These are phyloP conservation scores for Fusarium euwallaceae DNA, from an alignment of 2,329 filamentous ascomycete genomes.

Conservation along the genomic window DNA sequence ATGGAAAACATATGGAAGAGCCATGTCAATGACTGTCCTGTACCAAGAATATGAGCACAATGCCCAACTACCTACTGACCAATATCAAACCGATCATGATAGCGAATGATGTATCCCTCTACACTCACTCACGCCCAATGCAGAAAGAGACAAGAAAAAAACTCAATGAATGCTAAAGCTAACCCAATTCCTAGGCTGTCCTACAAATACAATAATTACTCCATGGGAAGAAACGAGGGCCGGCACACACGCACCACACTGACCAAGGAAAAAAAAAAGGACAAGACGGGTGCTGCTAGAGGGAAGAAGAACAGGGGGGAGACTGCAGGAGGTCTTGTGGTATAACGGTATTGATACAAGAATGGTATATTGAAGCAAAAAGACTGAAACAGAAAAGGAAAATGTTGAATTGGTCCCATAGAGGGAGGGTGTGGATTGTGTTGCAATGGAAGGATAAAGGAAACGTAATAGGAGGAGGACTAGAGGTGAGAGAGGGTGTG, in stretches of 20 bases:
- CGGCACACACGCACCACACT: not conserved
- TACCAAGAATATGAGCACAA: not conserved
- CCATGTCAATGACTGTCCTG: constrained; percentile 6
- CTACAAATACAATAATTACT: constrained; percentile 36
- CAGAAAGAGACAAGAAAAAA: not conserved
- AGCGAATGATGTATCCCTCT: constrained; percentile 1
- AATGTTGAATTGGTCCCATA: not conserved
- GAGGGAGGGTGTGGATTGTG: not conserved
- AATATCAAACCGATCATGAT: not conserved
- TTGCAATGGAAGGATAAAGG: constrained; percentile 11
- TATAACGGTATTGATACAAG: constrained; percentile 40
- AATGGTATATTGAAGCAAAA: constrained; percentile 40
- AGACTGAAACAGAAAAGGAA: constrained; percentile 4
- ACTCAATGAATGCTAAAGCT: constrained; percentile 15
- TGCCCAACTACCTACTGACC: not conserved
- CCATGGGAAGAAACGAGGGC: constrained; percentile 13
- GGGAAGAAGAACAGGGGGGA: constrained; percentile 18
- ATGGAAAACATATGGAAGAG: constrained; percentile 19
- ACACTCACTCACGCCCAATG: not conserved
- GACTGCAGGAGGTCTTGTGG: constrained; percentile 16
- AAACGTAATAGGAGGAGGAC: constrained; percentile 1
- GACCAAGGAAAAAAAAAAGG: not conserved
- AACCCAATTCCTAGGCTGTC: constrained; percentile 11
- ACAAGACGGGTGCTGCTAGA: not conserved
- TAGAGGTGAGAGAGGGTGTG: constrained; percentile 3